Evolutionary conservation across 345 rosid genomes (phyloP).

Genomic region (Barbarea vulgaris): DNA sequence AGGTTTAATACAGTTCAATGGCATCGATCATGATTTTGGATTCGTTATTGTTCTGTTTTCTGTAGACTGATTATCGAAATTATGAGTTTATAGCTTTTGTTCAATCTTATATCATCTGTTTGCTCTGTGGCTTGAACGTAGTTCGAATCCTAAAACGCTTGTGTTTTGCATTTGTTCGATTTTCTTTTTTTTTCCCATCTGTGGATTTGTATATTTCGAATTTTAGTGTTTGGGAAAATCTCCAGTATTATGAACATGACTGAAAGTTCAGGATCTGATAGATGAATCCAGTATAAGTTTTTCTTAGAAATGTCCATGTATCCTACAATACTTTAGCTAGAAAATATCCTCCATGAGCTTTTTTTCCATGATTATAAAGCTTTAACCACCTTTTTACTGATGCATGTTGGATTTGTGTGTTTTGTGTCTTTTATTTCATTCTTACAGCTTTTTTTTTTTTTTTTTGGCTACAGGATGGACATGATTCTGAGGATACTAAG

Average conservation of each 20-base stretch:
- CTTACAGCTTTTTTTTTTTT: neutral
- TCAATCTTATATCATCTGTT: neutral
- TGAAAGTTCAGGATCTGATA: neutral
- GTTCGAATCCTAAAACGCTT: neutral
- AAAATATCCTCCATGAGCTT: neutral
- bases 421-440: neutral
- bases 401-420: neutral
- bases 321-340: neutral
- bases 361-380: neutral
- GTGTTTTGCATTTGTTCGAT: neutral
- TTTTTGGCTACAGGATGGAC: conserved; percentile 67
- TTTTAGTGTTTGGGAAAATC: neutral
- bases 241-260: neutral
- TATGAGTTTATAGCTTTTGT: neutral
- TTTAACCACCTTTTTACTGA: neutral
- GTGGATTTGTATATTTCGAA: neutral
- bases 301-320: neutral
- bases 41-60: neutral
- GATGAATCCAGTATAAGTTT: neutral
- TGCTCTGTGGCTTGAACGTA: no score
- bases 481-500: conserved; percentile 72
- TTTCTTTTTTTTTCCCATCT: neutral
- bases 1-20: neutral
- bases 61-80: neutral
- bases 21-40: neutral